Conservation (phyloP, 768 basidiomycete genomes). For the Daedaleopsis sinensis region DNA sequence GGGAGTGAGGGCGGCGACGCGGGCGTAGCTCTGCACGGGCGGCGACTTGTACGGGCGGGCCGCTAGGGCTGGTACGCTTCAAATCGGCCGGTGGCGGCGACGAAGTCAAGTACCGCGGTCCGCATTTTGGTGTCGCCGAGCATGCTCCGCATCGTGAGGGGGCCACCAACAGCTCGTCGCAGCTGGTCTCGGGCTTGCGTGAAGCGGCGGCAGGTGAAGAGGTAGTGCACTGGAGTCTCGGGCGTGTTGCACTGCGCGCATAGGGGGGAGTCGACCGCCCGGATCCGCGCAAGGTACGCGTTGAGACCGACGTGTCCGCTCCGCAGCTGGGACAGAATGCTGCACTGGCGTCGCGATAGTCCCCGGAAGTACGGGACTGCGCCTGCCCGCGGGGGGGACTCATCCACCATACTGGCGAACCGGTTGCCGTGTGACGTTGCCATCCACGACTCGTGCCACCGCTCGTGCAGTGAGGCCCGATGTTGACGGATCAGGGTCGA, state of each 20-base stretch:
- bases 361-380: not conserved
- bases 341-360: slow-evolving; percentile 7
- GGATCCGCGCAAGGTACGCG: slow-evolving; percentile 27
- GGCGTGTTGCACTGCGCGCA: slow-evolving; percentile 20
- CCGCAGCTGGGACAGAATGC: slow-evolving; percentile 33
- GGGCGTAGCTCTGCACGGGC: too few relatives aligned
- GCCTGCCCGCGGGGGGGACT: not conserved
- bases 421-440: not conserved
- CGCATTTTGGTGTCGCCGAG: slow-evolving; percentile 1
- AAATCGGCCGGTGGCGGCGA: slow-evolving; percentile 14
- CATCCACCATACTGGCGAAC: not conserved
- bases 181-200: not conserved
- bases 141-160: not conserved
- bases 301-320: slow-evolving; percentile 36
- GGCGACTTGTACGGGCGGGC: not conserved
- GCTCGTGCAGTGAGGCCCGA: not conserved
- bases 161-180: not conserved
- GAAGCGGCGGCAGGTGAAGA: slow-evolving; percentile 20
- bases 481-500: not conserved
- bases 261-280: slow-evolving; percentile 7
- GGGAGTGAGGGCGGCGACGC: too few relatives aligned
- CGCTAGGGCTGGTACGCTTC: not conserved
- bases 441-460: not conserved
- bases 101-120: slow-evolving; percentile 7
- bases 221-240: slow-evolving; percentile 23